A percentile compares a stretch with the other conserved stretches of the same genome.
These are phyloP conservation scores for Schizophyllum commune DNA, from an alignment of 1,284 basidiomycete species.

Conservation along the genomic window DNA sequence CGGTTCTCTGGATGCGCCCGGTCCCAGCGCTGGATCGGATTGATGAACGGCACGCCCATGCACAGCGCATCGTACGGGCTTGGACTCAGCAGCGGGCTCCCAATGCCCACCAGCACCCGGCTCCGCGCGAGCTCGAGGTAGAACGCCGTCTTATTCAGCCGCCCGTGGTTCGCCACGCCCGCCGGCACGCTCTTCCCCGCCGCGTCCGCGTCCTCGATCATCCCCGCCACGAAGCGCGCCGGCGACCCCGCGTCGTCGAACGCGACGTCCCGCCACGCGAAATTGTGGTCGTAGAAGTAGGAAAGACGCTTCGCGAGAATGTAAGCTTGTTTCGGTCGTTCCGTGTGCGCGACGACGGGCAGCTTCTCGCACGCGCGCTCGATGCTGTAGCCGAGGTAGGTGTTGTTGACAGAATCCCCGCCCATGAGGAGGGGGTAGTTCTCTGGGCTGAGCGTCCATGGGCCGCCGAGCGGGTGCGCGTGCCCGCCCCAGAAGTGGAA, in stretches of 20 bases:
- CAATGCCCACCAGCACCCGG: slow-evolving; percentile 14
- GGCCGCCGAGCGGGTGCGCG: slow-evolving; percentile 22
- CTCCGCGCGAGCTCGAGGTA: slow-evolving; percentile 8
- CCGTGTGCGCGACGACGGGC: slow-evolving; percentile 14
- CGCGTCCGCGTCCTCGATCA: slow-evolving; percentile 3
- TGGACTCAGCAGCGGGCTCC: slow-evolving; percentile 17
- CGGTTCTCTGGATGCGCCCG: slow-evolving; percentile 21
- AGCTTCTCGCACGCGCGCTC: slow-evolving; percentile 21
- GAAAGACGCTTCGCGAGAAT: slow-evolving; percentile 23
- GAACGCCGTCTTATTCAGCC: slow-evolving; percentile 8
- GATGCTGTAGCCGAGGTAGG: slow-evolving; percentile 29
- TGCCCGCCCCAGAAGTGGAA: slow-evolving; percentile 25
- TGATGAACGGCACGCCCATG: slow-evolving; percentile 34
- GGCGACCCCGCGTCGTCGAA: slow-evolving; percentile 7
- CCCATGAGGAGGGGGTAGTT: slow-evolving; percentile 16
- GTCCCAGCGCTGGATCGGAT: slow-evolving; percentile 23
- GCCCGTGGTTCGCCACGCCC: slow-evolving; percentile 10
- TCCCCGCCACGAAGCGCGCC: slow-evolving; percentile 6
- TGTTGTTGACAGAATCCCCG: slow-evolving; percentile 11
- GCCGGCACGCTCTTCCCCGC: slow-evolving; percentile 1
- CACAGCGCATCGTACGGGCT: slow-evolving; percentile 32
- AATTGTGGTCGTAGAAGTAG: slow-evolving; percentile 17
- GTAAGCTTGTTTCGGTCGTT: slow-evolving; percentile 22
- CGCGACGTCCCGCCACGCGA: slow-evolving; percentile 11
- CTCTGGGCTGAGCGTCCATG: slow-evolving; percentile 29